Percentiles rank a stretch among this genome's conserved stretches.
Evolutionary conservation across 2,329 filamentous ascomycete genomes (phyloP).

Genomic region (Fusarium compactum): DNA sequence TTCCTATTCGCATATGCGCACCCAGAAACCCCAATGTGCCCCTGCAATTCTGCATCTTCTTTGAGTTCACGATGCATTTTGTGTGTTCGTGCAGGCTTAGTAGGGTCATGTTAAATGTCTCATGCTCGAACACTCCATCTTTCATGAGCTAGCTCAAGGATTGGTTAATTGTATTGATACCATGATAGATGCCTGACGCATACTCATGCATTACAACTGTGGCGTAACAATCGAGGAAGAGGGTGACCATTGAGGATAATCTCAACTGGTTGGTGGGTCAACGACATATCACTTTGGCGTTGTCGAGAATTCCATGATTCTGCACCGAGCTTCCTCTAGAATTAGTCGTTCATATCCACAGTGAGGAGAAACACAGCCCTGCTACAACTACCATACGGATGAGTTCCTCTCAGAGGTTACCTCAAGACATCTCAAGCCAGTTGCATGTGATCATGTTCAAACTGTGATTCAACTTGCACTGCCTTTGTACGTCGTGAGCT

Average conservation of each 20-base stretch:
- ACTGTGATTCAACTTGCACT: conserved; percentile 27
- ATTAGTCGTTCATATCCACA: conserved; percentile 21
- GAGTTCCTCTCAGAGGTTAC: conserved; percentile 2
- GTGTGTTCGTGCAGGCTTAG: conserved; percentile 1
- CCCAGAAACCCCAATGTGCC: conserved; percentile 4
- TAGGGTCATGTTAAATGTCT: conserved; percentile 6
- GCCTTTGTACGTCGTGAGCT: conserved; percentile 21
- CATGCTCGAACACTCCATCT: conserved; percentile 10
- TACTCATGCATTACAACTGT: conserved; percentile 17
- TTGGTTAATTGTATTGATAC: conserved; percentile 8
- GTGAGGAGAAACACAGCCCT: conserved; percentile 22
- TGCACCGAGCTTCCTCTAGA: conserved; percentile 9
- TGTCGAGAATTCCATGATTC: conserved; percentile 19
- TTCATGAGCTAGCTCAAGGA: not conserved
- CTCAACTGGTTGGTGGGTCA: conserved; percentile 3
- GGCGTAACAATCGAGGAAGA: conserved; percentile 10
- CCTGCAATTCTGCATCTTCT: conserved; percentile 9
- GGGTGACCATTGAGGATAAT: not conserved
- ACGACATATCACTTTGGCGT: conserved; percentile 10
- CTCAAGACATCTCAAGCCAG: conserved; percentile 8
- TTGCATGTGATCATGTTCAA: conserved; percentile 1
- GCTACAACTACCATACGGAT: conserved; percentile 12
- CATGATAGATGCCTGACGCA: conserved; percentile 10
- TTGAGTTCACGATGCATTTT: conserved; percentile 21
- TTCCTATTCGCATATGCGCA: conserved; percentile 3